Conservation (phyloP, 192 early-diverging fungal genomes). For the Linnemannia exigua region DNA sequence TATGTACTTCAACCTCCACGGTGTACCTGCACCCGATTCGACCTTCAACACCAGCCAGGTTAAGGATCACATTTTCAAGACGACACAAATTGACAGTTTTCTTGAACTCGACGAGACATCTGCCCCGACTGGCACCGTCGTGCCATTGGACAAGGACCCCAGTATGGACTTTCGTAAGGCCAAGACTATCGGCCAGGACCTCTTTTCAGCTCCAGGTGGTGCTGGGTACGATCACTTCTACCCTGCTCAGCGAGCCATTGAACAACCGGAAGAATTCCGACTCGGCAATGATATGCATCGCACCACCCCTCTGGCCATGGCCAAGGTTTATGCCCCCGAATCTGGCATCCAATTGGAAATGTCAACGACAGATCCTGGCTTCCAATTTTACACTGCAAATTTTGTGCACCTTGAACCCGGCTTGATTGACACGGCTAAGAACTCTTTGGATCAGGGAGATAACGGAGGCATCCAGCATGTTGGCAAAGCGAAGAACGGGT, state of each 20-base stretch:
- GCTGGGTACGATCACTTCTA: constrained; percentile 90
- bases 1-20: constrained; percentile 90
- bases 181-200: constrained; percentile 66
- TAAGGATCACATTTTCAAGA: constrained; percentile 68
- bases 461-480: constrained; percentile 52
- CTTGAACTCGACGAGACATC: constrained; percentile 68
- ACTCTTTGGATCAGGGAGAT: constrained; percentile 24
- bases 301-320: constrained; percentile 54
- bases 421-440: constrained; percentile 26
- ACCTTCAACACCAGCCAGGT: constrained; percentile 48
- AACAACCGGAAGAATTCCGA: not conserved
- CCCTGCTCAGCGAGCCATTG: constrained; percentile 58
- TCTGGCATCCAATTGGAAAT: constrained; percentile 75
- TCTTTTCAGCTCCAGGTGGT: constrained; percentile 65
- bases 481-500: constrained; percentile 45
- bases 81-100: constrained; percentile 61
- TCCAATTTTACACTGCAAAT: constrained; percentile 91
- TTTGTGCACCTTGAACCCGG: constrained; percentile 63
- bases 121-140: constrained; percentile 80
- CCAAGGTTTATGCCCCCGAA: constrained; percentile 64
- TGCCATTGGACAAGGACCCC: constrained; percentile 52
- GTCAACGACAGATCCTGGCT: constrained; percentile 76
- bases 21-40: constrained; percentile 62
- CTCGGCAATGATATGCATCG: constrained; percentile 31
- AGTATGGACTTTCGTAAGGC: constrained; percentile 72